Conservation (phyloP, 805 yeast species). For the Starmera dryadoides region DNA sequence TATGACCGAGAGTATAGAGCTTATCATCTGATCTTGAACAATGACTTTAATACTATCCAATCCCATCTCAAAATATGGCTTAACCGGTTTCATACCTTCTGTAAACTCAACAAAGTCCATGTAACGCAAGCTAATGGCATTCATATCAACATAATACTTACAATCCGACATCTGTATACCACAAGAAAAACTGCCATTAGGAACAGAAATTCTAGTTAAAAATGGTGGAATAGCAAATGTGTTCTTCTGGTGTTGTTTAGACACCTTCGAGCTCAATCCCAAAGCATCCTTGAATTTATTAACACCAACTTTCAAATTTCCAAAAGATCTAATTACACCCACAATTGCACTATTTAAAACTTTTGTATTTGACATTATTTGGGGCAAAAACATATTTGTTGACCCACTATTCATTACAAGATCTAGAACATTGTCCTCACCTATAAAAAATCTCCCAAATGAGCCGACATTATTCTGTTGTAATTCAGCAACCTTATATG, state of each 20-base stretch:
- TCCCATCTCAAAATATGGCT: conserved; percentile 15
- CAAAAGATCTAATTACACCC: not conserved
- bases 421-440: not conserved
- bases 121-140: not conserved
- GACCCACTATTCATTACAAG: not conserved
- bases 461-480: not conserved
- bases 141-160: not conserved
- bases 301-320: not conserved
- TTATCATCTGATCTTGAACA: conserved; percentile 22
- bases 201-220: not conserved
- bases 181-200: not conserved
- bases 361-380: not conserved
- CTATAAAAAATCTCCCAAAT: not conserved
- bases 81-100: not conserved
- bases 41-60: conserved; percentile 21
- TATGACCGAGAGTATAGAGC: conserved; percentile 32
- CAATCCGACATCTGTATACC: not conserved
- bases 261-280: not conserved
- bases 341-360: not conserved
- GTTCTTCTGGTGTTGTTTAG: not conserved
- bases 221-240: not conserved
- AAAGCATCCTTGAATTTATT: not conserved
- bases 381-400: not conserved
- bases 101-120: not conserved
- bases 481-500: not conserved